Conservation (phyloP, 1,284 basidiomycete genomes). For the Boletus sp. region DNA sequence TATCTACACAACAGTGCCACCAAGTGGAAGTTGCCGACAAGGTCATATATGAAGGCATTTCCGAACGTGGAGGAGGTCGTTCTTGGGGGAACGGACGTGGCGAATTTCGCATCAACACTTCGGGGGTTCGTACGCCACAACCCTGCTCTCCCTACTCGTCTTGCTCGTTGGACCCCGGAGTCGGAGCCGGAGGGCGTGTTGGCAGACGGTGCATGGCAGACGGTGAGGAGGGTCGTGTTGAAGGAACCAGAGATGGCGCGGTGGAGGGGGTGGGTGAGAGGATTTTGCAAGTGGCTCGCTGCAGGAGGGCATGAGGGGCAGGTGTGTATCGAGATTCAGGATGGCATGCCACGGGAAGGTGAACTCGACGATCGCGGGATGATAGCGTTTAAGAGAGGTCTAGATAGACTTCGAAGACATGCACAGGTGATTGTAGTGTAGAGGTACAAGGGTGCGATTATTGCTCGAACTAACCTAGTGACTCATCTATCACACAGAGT, state of each 20-base stretch:
- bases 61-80: slow-evolving; percentile 17
- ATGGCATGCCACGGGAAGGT: neutral
- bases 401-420: slow-evolving; percentile 15
- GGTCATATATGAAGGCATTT: slow-evolving; percentile 21
- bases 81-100: slow-evolving; percentile 17
- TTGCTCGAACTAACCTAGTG: neutral
- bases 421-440: slow-evolving; percentile 12
- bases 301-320: slow-evolving; percentile 10
- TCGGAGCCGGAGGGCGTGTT: neutral
- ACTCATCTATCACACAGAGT: too few species aligned
- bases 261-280: slow-evolving; percentile 22
- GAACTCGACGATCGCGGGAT: neutral
- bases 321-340: slow-evolving; percentile 15
- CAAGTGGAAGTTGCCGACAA: slow-evolving; percentile 17
- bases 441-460: neutral
- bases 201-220: slow-evolving; percentile 14
- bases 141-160: neutral
- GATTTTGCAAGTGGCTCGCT: slow-evolving; percentile 20
- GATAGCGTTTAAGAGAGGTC: slow-evolving; percentile 6
- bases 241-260: slow-evolving; percentile 15
- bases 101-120: slow-evolving; percentile 14
- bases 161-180: neutral
- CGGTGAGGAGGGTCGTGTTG: slow-evolving; percentile 12
- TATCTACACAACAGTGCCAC: slow-evolving; percentile 18
- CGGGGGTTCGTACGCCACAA: slow-evolving; percentile 7